Conservation (phyloP, 371 early-diverging fungal genomes). For the Fennellomyces sp. region DNA sequence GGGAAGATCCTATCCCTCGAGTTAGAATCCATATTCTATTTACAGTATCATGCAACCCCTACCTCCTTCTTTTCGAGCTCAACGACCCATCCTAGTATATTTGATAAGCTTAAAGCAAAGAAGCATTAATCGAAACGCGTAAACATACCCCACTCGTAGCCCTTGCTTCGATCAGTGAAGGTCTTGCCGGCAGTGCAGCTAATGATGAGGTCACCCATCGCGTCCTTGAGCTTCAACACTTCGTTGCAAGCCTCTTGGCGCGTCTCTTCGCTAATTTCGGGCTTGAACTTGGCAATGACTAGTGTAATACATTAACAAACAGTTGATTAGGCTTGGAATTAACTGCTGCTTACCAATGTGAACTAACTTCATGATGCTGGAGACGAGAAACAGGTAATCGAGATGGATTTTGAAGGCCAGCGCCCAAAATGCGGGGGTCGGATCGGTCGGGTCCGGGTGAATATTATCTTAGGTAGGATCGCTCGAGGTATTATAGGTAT, state of each 20-base stretch:
- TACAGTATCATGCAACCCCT: conserved; percentile 3
- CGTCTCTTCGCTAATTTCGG: conserved; percentile 31
- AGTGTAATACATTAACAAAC: conserved; percentile 7
- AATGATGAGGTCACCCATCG: conserved; percentile 35
- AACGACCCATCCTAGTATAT: conserved; percentile 50
- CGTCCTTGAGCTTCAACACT: conserved; percentile 37
- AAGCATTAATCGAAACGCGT: too few relatives aligned
- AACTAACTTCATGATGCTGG: conserved; percentile 27
- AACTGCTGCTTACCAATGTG: conserved; percentile 35
- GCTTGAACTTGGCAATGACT: conserved; percentile 52
- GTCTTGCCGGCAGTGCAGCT: conserved; percentile 43
- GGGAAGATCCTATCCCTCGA: conserved; percentile 28
- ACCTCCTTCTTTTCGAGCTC: conserved; percentile 48
- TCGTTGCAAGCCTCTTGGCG: conserved; percentile 20
- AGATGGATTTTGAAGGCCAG: too few relatives aligned
- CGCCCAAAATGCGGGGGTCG: too few relatives aligned
- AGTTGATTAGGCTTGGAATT: not conserved
- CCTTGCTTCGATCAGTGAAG: conserved; percentile 50
- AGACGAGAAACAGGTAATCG: too few relatives aligned
- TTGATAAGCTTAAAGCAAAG: too few relatives aligned
- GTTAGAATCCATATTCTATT: not conserved
- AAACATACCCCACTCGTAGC: conserved; percentile 45
- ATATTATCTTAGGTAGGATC: too few relatives aligned
- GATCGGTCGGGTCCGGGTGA: too few relatives aligned
- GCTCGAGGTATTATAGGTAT: too few relatives aligned